These are phyloP conservation scores for Podila horticola DNA, from an alignment of 192 early-diverging fungal genomes.

Conservation along the genomic window DNA sequence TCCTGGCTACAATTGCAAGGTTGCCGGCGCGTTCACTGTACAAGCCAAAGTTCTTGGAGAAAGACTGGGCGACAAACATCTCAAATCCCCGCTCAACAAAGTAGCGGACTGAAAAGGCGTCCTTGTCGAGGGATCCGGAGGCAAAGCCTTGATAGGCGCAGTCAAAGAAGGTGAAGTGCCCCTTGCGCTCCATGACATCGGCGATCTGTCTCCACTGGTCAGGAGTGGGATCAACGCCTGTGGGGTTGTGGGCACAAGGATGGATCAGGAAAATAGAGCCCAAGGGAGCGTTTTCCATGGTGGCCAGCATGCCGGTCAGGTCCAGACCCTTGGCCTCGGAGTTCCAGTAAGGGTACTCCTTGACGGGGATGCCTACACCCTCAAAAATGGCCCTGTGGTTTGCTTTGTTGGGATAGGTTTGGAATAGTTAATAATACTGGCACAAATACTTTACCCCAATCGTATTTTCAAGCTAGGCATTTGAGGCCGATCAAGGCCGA, in stretches of 20 bases:
- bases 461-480: no score
- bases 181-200: slow-evolving; percentile 76
- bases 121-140: slow-evolving; percentile 88
- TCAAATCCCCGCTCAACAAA: slow-evolving; percentile 96
- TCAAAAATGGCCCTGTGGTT: slow-evolving; percentile 94
- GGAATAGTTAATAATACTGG: not conserved
- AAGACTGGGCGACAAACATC: slow-evolving; percentile 90
- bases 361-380: slow-evolving; percentile 84
- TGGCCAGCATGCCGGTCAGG: slow-evolving; percentile 78
- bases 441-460: no score
- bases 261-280: slow-evolving; percentile 92
- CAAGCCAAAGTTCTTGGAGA: slow-evolving; percentile 98
- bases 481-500: no score
- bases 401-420: slow-evolving; percentile 41
- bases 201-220: slow-evolving; percentile 96
- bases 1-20: slow-evolving; percentile 79
- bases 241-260: slow-evolving; percentile 99
- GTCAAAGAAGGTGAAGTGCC: slow-evolving; percentile 97
- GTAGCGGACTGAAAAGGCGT: slow-evolving; percentile 93
- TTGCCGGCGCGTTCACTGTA: slow-evolving; percentile 93
- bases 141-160: slow-evolving; percentile 99
- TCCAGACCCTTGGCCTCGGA: slow-evolving; percentile 79
- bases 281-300: slow-evolving; percentile 75
- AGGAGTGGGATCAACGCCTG: slow-evolving; percentile 95
- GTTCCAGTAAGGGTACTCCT: slow-evolving; percentile 95